These are phyloP conservation scores for Pleurostoma richardsiae DNA, from an alignment of 2,329 filamentous ascomycete species.

Conservation along the genomic window DNA sequence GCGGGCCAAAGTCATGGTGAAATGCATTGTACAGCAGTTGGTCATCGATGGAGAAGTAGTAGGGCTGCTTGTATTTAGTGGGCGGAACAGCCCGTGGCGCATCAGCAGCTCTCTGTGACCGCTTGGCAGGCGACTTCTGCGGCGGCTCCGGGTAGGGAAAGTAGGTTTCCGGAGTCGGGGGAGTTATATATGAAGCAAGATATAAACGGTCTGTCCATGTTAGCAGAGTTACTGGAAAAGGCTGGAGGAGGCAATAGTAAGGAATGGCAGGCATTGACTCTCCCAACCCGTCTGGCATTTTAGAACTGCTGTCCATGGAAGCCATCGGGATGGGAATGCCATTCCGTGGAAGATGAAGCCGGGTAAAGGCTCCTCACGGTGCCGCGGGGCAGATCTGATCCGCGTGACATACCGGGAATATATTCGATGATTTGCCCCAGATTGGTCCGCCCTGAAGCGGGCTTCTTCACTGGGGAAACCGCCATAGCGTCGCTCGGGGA, in stretches of 20 bases:
- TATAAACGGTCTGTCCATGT: slow-evolving; percentile 77
- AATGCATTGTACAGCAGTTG: slow-evolving; percentile 95
- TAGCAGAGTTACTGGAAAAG: slow-evolving; percentile 24
- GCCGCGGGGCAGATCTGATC: no score
- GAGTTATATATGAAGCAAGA: slow-evolving; percentile 82
- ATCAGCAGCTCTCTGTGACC: slow-evolving; percentile 60
- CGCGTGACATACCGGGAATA: slow-evolving; percentile 70
- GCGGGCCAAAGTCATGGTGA: slow-evolving; percentile 94
- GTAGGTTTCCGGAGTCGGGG: slow-evolving; percentile 73
- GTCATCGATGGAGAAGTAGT: slow-evolving; percentile 95
- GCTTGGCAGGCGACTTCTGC: slow-evolving; percentile 68
- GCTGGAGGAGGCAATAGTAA: slow-evolving; percentile 14
- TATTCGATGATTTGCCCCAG: slow-evolving; percentile 93
- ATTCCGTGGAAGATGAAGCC: no score
- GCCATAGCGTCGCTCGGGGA: slow-evolving; percentile 27
- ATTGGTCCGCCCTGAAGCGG: slow-evolving; percentile 42
- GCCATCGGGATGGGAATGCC: not conserved
- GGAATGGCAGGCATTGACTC: slow-evolving; percentile 1
- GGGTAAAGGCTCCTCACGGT: no score
- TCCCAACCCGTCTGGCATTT: not conserved
- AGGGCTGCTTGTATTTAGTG: slow-evolving; percentile 59
- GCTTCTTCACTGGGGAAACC: slow-evolving; percentile 26
- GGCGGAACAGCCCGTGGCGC: slow-evolving; percentile 40
- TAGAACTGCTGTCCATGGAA: slow-evolving; percentile 4
- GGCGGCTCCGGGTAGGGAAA: slow-evolving; percentile 71